Evolutionary conservation across 1,284 basidiomycete genomes (phyloP), one percentile per base, ranked within the genome.

Genomic region (Apiotrichum porosum): DNA sequence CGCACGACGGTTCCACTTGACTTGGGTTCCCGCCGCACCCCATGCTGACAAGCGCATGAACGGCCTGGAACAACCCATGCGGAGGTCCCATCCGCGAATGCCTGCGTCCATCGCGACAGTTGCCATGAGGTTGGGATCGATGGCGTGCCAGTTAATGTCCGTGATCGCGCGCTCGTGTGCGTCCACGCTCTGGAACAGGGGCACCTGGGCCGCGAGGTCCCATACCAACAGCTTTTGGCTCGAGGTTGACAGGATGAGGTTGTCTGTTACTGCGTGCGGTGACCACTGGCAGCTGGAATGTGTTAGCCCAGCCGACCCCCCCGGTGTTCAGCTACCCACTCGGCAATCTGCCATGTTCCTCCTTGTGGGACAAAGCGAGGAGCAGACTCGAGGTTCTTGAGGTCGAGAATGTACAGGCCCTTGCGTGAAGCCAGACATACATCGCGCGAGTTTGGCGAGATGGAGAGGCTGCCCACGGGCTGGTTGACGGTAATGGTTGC

Each of bases 191-290:
- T 80, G 46, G 88, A 90, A n/a, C 78, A 85, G 24, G 81, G 84
- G 43, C 80, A 83, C n/a, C 80, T 68, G 62, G 1, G 72, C 65
- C 1, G 58, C 76, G 1, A 98, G 78, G 65, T 98, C 97, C 94
- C 94, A 98, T 51, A 98, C 89, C 6, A 98, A 78, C 77, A 97
- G 80, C 70, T 97, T 95, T 70, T 97, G 90, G 40, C 88, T 88
- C 0, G 89, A 94, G 0, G 95, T 98, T 2, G 90, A 94, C 18
- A 94, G 86, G 44, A 98, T 90, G 63, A 93, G 91, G 60, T 94
- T 84, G 41, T 85, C 83, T 13, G 86, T 82, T 8, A 80, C 77
- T 0, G 81, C 81, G 66, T 97, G 93, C 1, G 94, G 94, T 45
- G 93, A 94, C 93, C 94, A 98, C 68, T 98, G 93, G 3, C 93